Conservation (phyloP, 2,329 filamentous ascomycete species). For the Fusarium nodosum region DNA sequence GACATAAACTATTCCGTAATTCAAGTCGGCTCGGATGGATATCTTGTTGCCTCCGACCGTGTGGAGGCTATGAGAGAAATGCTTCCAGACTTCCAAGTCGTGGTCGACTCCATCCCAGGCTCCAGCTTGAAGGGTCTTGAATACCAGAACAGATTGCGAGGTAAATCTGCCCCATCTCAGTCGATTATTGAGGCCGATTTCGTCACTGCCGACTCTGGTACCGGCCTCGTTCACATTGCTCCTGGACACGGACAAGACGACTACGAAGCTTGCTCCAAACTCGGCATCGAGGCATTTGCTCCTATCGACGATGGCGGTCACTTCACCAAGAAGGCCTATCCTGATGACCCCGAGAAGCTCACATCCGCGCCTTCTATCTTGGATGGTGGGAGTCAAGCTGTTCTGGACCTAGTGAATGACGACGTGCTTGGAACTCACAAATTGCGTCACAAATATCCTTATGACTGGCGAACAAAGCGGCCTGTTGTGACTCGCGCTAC, state of each 20-base stretch:
- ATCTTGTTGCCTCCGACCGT: conserved; percentile 80
- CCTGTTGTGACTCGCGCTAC: conserved; percentile 93
- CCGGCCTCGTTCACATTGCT: conserved; percentile 93
- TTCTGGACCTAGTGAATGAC: conserved; percentile 76
- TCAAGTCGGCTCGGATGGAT: conserved; percentile 66
- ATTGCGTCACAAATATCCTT: conserved; percentile 93
- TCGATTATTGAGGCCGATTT: conserved; percentile 87
- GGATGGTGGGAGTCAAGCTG: conserved; percentile 74
- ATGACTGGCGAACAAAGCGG: conserved; percentile 96
- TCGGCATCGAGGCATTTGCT: conserved; percentile 81
- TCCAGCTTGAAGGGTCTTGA: conserved; percentile 73
- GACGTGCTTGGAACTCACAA: conserved; percentile 77
- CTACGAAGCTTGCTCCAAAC: conserved; percentile 81
- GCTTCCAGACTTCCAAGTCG: conserved; percentile 65
- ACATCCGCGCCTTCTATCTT: conserved; percentile 77
- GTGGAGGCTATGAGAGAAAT: conserved; percentile 69
- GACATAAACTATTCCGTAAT: conserved; percentile 81
- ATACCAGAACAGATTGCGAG: conserved; percentile 80
- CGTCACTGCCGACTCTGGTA: conserved; percentile 90
- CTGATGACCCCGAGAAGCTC: conserved; percentile 75
- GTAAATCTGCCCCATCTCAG: conserved; percentile 67
- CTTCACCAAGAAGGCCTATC: conserved; percentile 85
- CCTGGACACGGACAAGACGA: conserved; percentile 98
- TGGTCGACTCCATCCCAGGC: conserved; percentile 72
- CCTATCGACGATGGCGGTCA: conserved; percentile 85